Percentiles rank a stretch among this genome's conserved stretches.
phyloP scores from a whole-genome alignment of 2,329 filamentous ascomycete species.

The Trichophyton verrucosum region DNA sequence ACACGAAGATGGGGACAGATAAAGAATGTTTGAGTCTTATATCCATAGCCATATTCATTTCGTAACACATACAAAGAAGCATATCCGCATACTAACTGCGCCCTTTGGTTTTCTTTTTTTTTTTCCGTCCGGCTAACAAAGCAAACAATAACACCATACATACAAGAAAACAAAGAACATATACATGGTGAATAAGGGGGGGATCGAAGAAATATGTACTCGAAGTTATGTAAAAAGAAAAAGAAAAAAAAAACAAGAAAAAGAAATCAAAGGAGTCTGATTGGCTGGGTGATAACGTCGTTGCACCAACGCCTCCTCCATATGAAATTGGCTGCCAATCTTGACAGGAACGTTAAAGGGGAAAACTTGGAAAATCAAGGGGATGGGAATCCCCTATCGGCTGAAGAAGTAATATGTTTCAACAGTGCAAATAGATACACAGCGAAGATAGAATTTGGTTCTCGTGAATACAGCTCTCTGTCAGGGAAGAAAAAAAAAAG shows the following conservation, averaged over 20 bases:
- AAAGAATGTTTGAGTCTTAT: background rate
- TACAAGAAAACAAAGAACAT: background rate
- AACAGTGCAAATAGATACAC: background rate
- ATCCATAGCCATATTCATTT: slow-evolving; percentile 4
- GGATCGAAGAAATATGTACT: background rate
- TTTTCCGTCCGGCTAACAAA: background rate
- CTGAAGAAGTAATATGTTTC: background rate
- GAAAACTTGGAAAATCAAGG: background rate
- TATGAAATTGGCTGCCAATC: background rate
- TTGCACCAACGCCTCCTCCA: background rate
- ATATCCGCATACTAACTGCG: background rate
- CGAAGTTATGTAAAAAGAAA: background rate
- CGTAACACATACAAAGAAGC: slow-evolving; percentile 2
- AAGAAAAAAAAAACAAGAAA: background rate
- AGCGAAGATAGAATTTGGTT: background rate
- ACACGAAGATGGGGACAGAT: background rate
- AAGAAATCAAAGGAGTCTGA: background rate
- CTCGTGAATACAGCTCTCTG: background rate
- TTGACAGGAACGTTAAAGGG: background rate
- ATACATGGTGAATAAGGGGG: background rate
- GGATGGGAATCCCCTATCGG: background rate
- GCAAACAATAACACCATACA: background rate
- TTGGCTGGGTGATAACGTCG: background rate
- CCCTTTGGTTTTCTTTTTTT: background rate
- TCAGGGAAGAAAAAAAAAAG: background rate